Evolutionary conservation across 768 basidiomycete species (phyloP).

Genomic region (Tylopilus vinaceipallidus): DNA sequence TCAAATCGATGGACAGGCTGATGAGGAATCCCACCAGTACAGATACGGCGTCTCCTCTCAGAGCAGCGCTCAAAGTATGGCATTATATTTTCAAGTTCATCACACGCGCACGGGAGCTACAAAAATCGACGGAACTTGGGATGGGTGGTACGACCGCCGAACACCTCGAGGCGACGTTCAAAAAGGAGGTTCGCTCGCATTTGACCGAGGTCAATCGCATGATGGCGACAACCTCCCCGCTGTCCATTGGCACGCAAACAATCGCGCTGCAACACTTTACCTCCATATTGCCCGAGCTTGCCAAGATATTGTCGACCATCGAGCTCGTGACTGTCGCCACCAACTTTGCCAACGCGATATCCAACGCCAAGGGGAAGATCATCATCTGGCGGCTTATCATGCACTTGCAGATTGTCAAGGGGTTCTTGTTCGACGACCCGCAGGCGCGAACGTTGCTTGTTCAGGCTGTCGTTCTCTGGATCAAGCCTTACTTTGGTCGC

Average conservation of each 20-base stretch:
- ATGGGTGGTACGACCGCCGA: constrained; percentile 81
- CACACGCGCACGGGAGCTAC: constrained; percentile 83
- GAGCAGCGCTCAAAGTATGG: constrained; percentile 94
- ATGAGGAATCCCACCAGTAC: constrained; percentile 67
- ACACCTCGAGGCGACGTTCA: constrained; percentile 82
- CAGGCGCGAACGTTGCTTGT: constrained; percentile 77
- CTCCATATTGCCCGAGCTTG: constrained; percentile 84
- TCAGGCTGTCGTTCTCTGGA: constrained; percentile 88
- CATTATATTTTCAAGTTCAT: constrained; percentile 96
- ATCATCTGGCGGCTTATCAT: constrained; percentile 92
- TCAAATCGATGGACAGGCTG: constrained; percentile 84
- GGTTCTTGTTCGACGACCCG: constrained; percentile 81
- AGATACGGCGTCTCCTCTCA: constrained; percentile 74
- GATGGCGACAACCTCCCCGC: constrained; percentile 78
- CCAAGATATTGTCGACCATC: constrained; percentile 73
- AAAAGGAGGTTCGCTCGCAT: constrained; percentile 76
- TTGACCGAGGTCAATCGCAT: constrained; percentile 80
- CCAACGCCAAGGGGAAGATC: constrained; percentile 77
- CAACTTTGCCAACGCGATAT: constrained; percentile 82
- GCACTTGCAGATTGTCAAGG: constrained; percentile 88
- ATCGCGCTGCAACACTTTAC: constrained; percentile 93
- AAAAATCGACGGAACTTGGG: constrained; percentile 76
- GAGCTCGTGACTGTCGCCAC: constrained; percentile 88
- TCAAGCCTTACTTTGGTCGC: constrained; percentile 91
- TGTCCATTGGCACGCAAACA: constrained; percentile 93